Conservation (phyloP, 148 eudicot genomes). For the Nepenthes gracilis region DNA sequence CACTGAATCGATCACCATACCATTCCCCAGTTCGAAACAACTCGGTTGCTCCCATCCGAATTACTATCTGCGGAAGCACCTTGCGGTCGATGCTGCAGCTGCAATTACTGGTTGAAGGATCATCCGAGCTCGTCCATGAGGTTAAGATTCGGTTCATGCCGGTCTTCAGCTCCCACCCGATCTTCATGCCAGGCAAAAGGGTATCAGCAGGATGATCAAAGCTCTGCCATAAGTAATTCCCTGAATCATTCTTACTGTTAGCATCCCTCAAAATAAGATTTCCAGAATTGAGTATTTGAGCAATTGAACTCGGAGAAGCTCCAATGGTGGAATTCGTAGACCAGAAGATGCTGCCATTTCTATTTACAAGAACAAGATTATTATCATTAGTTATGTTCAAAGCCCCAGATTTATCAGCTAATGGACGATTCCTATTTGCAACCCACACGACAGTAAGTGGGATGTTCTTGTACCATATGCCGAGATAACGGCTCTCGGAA, state of each 20-base stretch:
- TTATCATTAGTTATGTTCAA: constrained; percentile 15
- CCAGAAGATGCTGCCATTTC: constrained; percentile 20
- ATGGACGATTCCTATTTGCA: constrained; percentile 39
- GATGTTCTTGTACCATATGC: constrained; percentile 20
- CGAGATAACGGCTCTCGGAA: constrained; percentile 1
- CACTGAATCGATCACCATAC: constrained; percentile 36
- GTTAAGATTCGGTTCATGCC: constrained; percentile 26
- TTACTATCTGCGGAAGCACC: constrained; percentile 35
- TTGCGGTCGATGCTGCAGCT: constrained; percentile 16
- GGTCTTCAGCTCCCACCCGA: constrained; percentile 26
- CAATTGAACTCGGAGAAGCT: background rate
- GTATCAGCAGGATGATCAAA: constrained; percentile 41
- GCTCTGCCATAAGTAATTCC: constrained; percentile 33
- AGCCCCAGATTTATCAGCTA: constrained; percentile 13
- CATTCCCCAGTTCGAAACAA: constrained; percentile 32
- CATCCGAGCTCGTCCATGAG: constrained; percentile 37
- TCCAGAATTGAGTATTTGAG: constrained; percentile 25
- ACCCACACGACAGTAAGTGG: constrained; percentile 41
- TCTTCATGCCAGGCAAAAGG: constrained; percentile 28
- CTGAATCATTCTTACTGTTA: background rate
- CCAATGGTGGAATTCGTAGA: constrained; percentile 10
- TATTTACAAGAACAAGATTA: constrained; percentile 14
- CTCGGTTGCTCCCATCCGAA: constrained; percentile 12
- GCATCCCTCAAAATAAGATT: constrained; percentile 23
- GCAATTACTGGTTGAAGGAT: constrained; percentile 35